These are phyloP conservation scores for Chenopodium quinoa DNA, from an alignment of 148 eudicot species.

Conservation along the genomic window DNA sequence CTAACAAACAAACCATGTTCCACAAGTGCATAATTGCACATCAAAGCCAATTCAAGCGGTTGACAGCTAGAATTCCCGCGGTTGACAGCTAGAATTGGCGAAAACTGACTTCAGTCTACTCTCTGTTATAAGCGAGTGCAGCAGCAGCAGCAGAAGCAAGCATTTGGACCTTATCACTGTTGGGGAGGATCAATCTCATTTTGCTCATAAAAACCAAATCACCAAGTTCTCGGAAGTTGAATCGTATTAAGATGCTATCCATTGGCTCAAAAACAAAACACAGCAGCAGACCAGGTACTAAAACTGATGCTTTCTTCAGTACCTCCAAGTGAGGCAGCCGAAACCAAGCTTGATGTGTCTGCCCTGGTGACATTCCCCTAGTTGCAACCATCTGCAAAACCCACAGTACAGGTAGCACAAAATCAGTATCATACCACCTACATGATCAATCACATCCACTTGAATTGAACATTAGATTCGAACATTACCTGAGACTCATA, in stretches of 20 bases:
- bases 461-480: neutral
- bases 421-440: neutral
- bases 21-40: too few relatives aligned
- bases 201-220: slow-evolving; percentile 3
- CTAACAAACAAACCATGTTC: too few relatives aligned
- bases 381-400: slow-evolving; percentile 7
- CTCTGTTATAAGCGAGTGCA: too few relatives aligned
- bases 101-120: too few relatives aligned
- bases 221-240: neutral
- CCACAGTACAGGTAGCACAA: neutral
- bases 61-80: too few relatives aligned
- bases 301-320: neutral
- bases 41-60: too few relatives aligned
- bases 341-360: slow-evolving; percentile 2
- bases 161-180: neutral
- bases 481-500: neutral
- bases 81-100: too few relatives aligned
- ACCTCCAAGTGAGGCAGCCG: neutral
- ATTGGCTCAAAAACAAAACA: neutral
- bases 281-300: neutral
- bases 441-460: too few relatives aligned
- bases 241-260: neutral
- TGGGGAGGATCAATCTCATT: neutral
- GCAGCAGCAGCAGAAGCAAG: too few relatives aligned
- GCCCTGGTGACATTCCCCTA: slow-evolving; percentile 8